A percentile compares a stretch with the other conserved stretches of the same genome.
Evolutionary conservation across 345 rosid genomes (phyloP).

Genomic region (Sapria himalayana): DNA sequence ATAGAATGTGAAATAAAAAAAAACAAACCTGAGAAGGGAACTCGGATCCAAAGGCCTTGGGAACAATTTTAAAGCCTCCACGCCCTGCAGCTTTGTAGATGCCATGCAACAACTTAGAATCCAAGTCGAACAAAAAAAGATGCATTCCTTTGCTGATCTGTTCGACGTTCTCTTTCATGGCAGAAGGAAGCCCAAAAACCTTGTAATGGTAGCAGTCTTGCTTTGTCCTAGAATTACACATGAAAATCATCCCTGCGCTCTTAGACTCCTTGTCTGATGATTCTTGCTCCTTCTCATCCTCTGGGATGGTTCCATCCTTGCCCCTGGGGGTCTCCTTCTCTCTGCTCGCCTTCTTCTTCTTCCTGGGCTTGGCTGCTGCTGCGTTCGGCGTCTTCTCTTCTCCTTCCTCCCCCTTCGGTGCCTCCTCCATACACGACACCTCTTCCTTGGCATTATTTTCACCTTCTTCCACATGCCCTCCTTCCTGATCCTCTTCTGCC

Average conservation of each 20-base stretch:
- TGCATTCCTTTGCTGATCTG: constrained; percentile 13
- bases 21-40: constrained; percentile 17
- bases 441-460: constrained; percentile 3
- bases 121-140: constrained; percentile 15
- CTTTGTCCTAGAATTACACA: constrained; percentile 17
- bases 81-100: constrained; percentile 15
- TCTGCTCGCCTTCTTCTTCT: constrained; percentile 6
- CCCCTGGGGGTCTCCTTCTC: constrained; percentile 2
- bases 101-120: constrained; percentile 13
- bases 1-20: background rate
- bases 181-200: constrained; percentile 16
- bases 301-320: background rate
- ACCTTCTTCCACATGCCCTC: constrained; percentile 1
- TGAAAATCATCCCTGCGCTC: constrained; percentile 14
- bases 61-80: constrained; percentile 16
- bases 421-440: background rate
- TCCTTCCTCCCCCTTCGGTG: background rate
- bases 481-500: background rate
- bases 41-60: constrained; percentile 12
- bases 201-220: constrained; percentile 12
- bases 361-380: background rate
- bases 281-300: constrained; percentile 4
- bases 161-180: constrained; percentile 12
- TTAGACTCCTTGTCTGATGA: constrained; percentile 4
- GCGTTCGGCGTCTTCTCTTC: constrained; percentile 4